A percentile compares a stretch with the other conserved stretches of the same genome.
phyloP scores from a whole-genome alignment of 2,329 filamentous ascomycete species.

The Sporothrix sp. region DNA sequence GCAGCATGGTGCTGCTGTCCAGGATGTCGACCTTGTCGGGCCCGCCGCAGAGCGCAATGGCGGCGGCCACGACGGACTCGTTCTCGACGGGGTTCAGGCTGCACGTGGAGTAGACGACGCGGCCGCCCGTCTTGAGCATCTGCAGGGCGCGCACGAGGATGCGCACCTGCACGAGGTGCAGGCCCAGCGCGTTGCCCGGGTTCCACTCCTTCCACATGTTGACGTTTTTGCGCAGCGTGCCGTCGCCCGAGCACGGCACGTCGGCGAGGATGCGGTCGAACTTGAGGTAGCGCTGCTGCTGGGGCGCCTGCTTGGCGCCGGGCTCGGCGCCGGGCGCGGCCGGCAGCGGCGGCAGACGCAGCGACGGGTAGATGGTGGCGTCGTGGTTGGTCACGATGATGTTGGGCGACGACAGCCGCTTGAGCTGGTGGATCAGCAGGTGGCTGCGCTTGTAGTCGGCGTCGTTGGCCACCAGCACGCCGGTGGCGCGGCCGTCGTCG shows the following conservation, averaged over 20 bases:
- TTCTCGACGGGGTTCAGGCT: constrained; percentile 99
- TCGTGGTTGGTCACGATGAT: constrained; percentile 97
- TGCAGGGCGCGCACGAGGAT: constrained; percentile 89
- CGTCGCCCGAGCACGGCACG: constrained; percentile 93
- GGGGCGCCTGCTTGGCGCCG: constrained; percentile 29
- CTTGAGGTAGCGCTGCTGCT: constrained; percentile 58
- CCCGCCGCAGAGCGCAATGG: constrained; percentile 84
- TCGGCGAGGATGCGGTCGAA: constrained; percentile 95
- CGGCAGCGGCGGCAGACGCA: constrained; percentile 57
- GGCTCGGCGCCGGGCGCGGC: constrained; percentile 34
- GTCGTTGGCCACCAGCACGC: constrained; percentile 89
- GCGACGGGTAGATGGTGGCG: constrained; percentile 87
- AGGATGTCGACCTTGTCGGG: constrained; percentile 70
- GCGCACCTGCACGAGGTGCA: constrained; percentile 77
- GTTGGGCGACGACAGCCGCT: constrained; percentile 92
- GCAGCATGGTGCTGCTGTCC: constrained; percentile 70
- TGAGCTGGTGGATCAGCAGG: constrained; percentile 96
- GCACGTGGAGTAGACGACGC: constrained; percentile 96
- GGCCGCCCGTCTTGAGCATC: constrained; percentile 89
- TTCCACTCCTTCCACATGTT: constrained; percentile 95
- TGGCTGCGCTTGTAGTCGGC: constrained; percentile 94
- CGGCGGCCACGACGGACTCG: constrained; percentile 79
- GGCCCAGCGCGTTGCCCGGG: constrained; percentile 74
- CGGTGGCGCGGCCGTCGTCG: constrained; percentile 82
- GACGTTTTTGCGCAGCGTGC: constrained; percentile 85